phyloP scores from a whole-genome alignment of 768 basidiomycete genomes.

The Podaxis pistillaris region DNA sequence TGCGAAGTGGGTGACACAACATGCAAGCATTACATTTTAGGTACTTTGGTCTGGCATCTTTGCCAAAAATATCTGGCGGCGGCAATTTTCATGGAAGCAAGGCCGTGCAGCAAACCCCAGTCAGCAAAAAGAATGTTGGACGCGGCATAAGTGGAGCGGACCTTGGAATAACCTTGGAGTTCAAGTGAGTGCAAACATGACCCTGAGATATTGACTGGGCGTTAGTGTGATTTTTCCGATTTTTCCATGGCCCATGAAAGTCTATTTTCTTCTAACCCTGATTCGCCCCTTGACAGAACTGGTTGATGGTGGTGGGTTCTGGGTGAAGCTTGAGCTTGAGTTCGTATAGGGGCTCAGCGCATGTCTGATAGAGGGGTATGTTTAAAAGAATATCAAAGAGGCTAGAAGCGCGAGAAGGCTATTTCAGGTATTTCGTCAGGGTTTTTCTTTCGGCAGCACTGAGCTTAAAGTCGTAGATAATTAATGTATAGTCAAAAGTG shows the following conservation, averaged over 20 bases:
- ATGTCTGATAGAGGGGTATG: not conserved
- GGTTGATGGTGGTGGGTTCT: not conserved
- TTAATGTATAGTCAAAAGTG: too few relatives aligned
- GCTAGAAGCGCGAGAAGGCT: not conserved
- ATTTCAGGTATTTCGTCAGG: not conserved
- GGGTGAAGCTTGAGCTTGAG: not conserved
- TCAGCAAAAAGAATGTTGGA: not conserved
- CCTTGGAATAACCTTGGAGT: not conserved
- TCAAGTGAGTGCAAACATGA: not conserved
- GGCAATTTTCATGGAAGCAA: not conserved
- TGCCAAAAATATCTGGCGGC: not conserved
- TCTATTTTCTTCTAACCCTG: not conserved
- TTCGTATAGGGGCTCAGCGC: not conserved
- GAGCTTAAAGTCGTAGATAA: not conserved
- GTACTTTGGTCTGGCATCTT: not conserved
- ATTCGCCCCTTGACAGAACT: not conserved
- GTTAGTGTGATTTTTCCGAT: not conserved
- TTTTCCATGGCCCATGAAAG: not conserved
- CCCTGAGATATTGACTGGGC: not conserved
- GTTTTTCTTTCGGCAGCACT: not conserved
- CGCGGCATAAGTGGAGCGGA: not conserved
- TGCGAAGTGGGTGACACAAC: not conserved
- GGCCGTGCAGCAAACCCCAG: not conserved
- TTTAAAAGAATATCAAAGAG: not conserved
- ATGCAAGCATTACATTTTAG: not conserved